Evolutionary conservation across 768 basidiomycete genomes (phyloP).

Genomic region (Tylopilus sp.): DNA sequence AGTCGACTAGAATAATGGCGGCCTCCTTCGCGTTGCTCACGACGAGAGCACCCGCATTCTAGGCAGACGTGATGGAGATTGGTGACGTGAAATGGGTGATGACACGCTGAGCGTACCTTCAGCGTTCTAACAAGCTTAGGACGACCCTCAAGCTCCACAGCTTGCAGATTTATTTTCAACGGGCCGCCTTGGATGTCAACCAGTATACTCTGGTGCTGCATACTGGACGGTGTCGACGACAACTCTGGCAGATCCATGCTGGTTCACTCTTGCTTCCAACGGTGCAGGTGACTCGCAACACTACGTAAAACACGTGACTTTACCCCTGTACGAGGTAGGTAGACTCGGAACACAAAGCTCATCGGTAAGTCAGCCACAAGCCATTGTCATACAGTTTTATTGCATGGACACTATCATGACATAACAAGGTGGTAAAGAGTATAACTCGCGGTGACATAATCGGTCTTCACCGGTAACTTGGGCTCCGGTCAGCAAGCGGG

Average conservation of each 20-base stretch:
- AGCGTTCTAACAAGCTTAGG: constrained; percentile 50
- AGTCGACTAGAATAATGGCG: constrained; percentile 57
- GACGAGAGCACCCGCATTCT: constrained; percentile 58
- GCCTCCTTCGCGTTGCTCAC: constrained; percentile 50
- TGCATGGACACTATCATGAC: constrained; percentile 36
- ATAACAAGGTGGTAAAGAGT: constrained; percentile 34
- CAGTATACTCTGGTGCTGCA: constrained; percentile 32
- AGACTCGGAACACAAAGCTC: too few relatives aligned
- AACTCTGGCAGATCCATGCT: constrained; percentile 22
- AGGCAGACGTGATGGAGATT: constrained; percentile 8
- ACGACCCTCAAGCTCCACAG: constrained; percentile 46
- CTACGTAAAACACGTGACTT: constrained; percentile 9
- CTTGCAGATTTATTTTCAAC: constrained; percentile 55
- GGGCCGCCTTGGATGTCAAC: constrained; percentile 38
- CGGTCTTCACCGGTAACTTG: constrained; percentile 63
- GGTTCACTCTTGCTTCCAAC: neutral
- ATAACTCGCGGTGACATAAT: constrained; percentile 40
- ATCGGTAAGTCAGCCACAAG: neutral
- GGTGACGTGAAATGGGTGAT: neutral
- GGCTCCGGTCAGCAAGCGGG: constrained; percentile 11
- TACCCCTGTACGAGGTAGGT: neutral
- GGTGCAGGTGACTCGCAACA: neutral
- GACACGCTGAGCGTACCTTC: constrained; percentile 35
- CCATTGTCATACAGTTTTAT: constrained; percentile 24
- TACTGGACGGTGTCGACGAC: constrained; percentile 10